Evolutionary conservation across 1,284 basidiomycete genomes (phyloP), one percentile per base, ranked within the genome.

Genomic region (Irpex sp.): DNA sequence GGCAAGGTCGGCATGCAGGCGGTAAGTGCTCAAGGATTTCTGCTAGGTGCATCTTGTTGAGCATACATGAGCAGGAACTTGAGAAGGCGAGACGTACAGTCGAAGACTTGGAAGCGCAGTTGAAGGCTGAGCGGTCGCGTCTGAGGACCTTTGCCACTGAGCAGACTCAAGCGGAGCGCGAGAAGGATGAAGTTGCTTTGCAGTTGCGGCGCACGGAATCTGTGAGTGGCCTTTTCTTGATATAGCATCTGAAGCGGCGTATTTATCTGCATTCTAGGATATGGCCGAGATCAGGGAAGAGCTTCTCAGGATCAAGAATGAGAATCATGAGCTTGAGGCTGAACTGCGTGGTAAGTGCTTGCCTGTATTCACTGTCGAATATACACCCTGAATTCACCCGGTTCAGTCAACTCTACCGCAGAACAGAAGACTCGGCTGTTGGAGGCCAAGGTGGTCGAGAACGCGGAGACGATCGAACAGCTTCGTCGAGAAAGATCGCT

Each of bases 271-370:
- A 9, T 52, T 37, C 16, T 65, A 91, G 89, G 89, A 91, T 66
- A 90, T 92, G 82, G 82, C 86, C 18, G 87, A 87, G 54, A 82
- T 92, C 56, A 85, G 83, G 65, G 71, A 80, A 18, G 85, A 91
- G 35, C 72, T 91, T n/a, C 81, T 85, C 42, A 79, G 78, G 61
- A 75, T 83, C 71, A 91, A 90, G 73, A 80, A 83, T 59, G 84
- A 89, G 66, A 91, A 87, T 63, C 77, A 85, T 23, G 82, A 83
- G 33, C 76, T 92, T 21, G 88, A 90, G 69, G 78, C 74, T 56
- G 87, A 91, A 61, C 76, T 91, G 49, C 81, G 85, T 72, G 77
- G 88, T 88, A 70, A 10, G 80, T 16, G 2, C 39, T 14, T 45
- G 39, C 6, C 28, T 33, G 28, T 33, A 7, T 7, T 33, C 6